These are phyloP conservation scores for Fusarium sp. DNA, from an alignment of 2,329 filamentous ascomycete genomes.

Conservation along the genomic window DNA sequence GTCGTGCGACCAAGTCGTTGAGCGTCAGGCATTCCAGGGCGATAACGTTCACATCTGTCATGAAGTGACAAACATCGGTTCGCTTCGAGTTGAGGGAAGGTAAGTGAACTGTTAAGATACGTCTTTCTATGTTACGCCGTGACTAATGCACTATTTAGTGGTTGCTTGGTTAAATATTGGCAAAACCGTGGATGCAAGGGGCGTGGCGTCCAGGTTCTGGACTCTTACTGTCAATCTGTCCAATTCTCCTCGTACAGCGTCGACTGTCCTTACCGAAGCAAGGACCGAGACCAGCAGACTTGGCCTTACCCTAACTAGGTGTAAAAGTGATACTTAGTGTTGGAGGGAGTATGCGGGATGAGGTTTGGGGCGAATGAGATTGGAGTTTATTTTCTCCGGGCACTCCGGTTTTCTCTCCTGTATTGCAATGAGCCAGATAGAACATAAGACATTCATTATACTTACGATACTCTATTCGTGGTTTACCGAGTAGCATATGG, in stretches of 20 bases:
- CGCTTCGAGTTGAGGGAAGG: neutral
- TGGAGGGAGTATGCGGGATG: accelerated
- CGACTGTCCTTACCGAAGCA: neutral
- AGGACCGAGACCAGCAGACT: neutral
- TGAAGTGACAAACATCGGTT: neutral
- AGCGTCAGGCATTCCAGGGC: neutral
- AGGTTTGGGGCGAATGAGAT: neutral
- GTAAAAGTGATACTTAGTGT: accelerated
- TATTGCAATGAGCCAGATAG: accelerated
- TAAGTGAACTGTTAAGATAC: too few relatives aligned
- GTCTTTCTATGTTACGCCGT: accelerated
- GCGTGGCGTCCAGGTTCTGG: neutral
- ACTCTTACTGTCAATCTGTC: neutral
- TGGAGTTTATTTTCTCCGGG: neutral
- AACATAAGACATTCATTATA: accelerated
- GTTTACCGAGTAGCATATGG: too few relatives aligned
- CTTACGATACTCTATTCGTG: accelerated
- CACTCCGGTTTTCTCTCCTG: neutral
- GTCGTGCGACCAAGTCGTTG: neutral
- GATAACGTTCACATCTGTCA: neutral
- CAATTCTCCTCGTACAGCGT: neutral
- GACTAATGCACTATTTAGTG: neutral
- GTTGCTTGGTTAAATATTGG: neutral
- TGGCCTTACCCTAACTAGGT: neutral
- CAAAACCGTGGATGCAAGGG: neutral